Percentiles rank a stretch among this genome's conserved stretches.
These are phyloP conservation scores for Diplocarpon mali DNA, from an alignment of 2,329 filamentous ascomycete species.

Conservation along the genomic window DNA sequence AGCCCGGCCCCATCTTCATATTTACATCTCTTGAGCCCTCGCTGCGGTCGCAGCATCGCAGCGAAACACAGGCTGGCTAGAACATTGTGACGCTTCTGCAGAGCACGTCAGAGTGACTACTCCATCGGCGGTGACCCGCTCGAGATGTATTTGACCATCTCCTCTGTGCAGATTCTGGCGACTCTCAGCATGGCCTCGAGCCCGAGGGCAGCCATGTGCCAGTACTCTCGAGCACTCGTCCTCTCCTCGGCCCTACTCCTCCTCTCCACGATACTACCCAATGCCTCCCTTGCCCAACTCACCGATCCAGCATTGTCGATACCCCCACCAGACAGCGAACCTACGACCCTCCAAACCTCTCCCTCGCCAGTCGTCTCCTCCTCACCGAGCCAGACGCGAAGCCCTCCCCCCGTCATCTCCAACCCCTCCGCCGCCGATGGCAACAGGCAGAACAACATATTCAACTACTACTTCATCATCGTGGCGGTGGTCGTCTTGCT, in stretches of 20 bases:
- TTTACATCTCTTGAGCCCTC: no score
- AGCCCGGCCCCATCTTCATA: no score
- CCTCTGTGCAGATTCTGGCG: background rate
- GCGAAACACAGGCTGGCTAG: no score
- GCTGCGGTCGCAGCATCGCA: no score
- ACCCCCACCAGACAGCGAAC: background rate
- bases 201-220: conserved; percentile 9
- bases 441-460: conserved; percentile 36
- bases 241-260: conserved; percentile 17
- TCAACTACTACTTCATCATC: conserved; percentile 44
- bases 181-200: conserved; percentile 9
- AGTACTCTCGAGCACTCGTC: conserved; percentile 13
- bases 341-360: conserved; percentile 8
- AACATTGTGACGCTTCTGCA: no score
- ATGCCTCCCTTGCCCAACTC: conserved; percentile 18
- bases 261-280: conserved; percentile 18
- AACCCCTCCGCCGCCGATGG: conserved; percentile 10
- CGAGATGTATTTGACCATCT: background rate
- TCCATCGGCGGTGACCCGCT: background rate
- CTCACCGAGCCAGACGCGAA: conserved; percentile 1
- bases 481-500: conserved; percentile 35
- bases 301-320: conserved; percentile 3
- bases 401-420: background rate
- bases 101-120: no score
- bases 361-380: conserved; percentile 2